Percentiles rank a stretch among this genome's conserved stretches.
phyloP scores from a whole-genome alignment of 345 rosid genomes.

The Draba incana region DNA sequence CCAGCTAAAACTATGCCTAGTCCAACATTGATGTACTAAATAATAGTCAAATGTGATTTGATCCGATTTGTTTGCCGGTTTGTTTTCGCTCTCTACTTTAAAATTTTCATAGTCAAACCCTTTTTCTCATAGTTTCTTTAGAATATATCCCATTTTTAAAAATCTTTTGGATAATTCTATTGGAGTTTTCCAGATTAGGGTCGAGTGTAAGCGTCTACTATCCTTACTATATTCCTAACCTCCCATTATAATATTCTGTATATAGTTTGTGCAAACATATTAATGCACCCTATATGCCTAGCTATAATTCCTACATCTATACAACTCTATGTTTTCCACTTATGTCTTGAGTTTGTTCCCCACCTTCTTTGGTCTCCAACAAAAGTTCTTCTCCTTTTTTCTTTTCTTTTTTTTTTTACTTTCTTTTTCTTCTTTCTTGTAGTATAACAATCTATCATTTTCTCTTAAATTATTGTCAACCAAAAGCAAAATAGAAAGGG shows the following conservation, averaged over 20 bases:
- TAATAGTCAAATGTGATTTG: constrained; percentile 41
- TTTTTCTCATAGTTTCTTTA: constrained; percentile 8
- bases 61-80: constrained; percentile 42
- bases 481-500: constrained; percentile 33
- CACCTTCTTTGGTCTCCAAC: constrained; percentile 50
- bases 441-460: constrained; percentile 23
- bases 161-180: neutral
- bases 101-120: constrained; percentile 32
- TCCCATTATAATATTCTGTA: constrained; percentile 16
- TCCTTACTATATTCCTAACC: constrained; percentile 34
- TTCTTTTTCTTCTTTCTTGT: constrained; percentile 21
- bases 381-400: constrained; percentile 40
- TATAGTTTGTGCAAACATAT: constrained; percentile 26
- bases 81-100: constrained; percentile 6
- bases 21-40: constrained; percentile 40
- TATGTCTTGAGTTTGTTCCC: constrained; percentile 48
- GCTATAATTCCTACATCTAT: constrained; percentile 38
- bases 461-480: constrained; percentile 33
- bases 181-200: constrained; percentile 32
- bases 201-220: constrained; percentile 25
- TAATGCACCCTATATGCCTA: constrained; percentile 36
- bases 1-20: constrained; percentile 31
- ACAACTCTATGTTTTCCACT: constrained; percentile 49
- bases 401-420: constrained; percentile 23
- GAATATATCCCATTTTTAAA: constrained; percentile 1